Percentiles rank a stretch among this genome's conserved stretches.
These are phyloP conservation scores for Acanthamoeba sp. DNA, from an alignment of 208 protist genomes.

Conservation along the genomic window DNA sequence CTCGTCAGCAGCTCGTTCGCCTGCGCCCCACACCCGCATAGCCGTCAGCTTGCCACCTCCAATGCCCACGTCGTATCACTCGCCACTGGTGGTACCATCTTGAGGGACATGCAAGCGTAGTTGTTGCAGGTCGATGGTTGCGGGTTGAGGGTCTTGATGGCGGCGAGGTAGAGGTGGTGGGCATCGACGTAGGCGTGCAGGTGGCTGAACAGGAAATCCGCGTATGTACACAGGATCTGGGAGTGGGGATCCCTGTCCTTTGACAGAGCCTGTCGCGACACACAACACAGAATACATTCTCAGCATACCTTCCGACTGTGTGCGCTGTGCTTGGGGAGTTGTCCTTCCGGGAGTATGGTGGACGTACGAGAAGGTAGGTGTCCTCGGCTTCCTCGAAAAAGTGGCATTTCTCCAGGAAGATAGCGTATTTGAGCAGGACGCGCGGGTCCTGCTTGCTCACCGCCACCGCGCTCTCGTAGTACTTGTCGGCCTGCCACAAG, in stretches of 20 bases:
- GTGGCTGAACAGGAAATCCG: slow-evolving; percentile 58
- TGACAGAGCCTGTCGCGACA: neutral
- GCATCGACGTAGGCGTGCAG: slow-evolving; percentile 49
- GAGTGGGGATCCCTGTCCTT: neutral
- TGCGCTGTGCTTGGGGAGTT: too few species aligned
- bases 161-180: slow-evolving; percentile 8
- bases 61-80: neutral
- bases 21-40: neutral
- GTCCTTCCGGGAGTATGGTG: neutral
- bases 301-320: neutral
- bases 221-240: slow-evolving; percentile 38
- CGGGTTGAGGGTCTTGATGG: slow-evolving; percentile 49
- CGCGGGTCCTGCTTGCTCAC: neutral
- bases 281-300: neutral
- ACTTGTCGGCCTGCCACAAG: neutral
- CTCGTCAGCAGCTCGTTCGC: slow-evolving; percentile 29
- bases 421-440: slow-evolving; percentile 34
- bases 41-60: too few species aligned
- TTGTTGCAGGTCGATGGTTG: slow-evolving; percentile 28
- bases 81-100: neutral
- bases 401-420: slow-evolving; percentile 55
- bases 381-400: slow-evolving; percentile 44
- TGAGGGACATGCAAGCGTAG: slow-evolving; percentile 63
- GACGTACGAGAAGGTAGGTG: neutral
- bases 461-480: neutral